Evolutionary conservation across 2,329 filamentous ascomycete genomes (phyloP).

Genomic region (Beauveria sp.): DNA sequence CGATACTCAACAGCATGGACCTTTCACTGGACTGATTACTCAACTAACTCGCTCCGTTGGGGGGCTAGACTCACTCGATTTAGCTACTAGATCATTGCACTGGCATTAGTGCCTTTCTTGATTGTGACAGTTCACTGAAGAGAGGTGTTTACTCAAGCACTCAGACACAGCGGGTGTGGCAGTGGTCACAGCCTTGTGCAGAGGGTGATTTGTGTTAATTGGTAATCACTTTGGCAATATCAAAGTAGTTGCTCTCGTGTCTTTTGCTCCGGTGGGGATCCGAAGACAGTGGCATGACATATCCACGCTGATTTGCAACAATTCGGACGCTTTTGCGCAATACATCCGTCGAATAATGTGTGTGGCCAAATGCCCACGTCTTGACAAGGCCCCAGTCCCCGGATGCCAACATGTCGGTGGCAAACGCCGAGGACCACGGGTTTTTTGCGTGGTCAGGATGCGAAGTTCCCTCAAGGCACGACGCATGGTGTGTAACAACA

Average conservation of each 20-base stretch:
- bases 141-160: too few species aligned
- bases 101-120: too few species aligned
- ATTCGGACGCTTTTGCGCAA: slow-evolving; percentile 26
- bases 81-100: too few species aligned
- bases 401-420: slow-evolving; percentile 35
- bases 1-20: too few species aligned
- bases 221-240: background rate
- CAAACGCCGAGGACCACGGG: slow-evolving; percentile 43
- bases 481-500: slow-evolving; percentile 51
- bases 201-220: background rate
- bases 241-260: background rate
- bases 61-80: too few species aligned
- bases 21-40: too few species aligned
- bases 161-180: too few species aligned
- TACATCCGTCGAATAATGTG: slow-evolving; percentile 35
- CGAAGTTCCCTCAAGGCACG: slow-evolving; percentile 40
- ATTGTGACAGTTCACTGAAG: too few species aligned
- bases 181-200: too few species aligned
- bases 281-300: slow-evolving; percentile 19
- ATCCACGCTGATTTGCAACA: slow-evolving; percentile 40
- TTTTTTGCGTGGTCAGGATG: slow-evolving; percentile 39
- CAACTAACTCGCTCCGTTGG: too few species aligned
- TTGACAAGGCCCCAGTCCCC: slow-evolving; percentile 26
- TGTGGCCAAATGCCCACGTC: slow-evolving; percentile 42
- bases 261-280: background rate